These are phyloP conservation scores for Remersonia thermophila DNA, from an alignment of 2,329 filamentous ascomycete genomes.

Conservation along the genomic window DNA sequence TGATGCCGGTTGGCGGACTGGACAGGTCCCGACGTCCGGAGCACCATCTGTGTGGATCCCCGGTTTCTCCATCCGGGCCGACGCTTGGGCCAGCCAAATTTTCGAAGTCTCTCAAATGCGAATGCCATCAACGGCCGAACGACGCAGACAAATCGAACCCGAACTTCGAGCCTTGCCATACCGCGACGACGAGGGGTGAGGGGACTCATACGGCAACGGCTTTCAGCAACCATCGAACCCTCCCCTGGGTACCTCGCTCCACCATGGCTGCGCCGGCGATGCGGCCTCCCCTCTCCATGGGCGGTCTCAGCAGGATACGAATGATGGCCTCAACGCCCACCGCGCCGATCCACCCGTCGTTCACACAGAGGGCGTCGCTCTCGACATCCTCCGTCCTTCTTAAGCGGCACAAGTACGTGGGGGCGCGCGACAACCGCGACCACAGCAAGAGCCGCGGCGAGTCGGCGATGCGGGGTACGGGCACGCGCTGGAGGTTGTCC, in stretches of 20 bases:
- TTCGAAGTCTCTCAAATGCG: slow-evolving; percentile 7
- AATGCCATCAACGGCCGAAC: slow-evolving; percentile 4
- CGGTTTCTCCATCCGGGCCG: too few relatives aligned
- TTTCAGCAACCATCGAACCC: too few relatives aligned
- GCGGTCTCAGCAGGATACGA: slow-evolving; percentile 22
- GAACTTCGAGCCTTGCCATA: not conserved
- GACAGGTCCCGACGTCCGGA: too few relatives aligned
- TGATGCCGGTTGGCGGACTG: not conserved
- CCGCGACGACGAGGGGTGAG: too few relatives aligned
- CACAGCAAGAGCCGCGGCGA: slow-evolving; percentile 70
- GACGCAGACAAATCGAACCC: not conserved
- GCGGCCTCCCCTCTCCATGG: slow-evolving; percentile 18
- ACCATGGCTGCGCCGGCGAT: slow-evolving; percentile 9
- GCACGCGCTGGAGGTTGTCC: slow-evolving; percentile 60
- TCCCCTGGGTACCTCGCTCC: too few relatives aligned
- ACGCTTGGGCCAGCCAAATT: slow-evolving; percentile 19
- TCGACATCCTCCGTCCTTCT: slow-evolving; percentile 42
- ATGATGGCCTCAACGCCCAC: slow-evolving; percentile 5
- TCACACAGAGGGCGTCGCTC: slow-evolving; percentile 25
- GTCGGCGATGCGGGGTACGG: slow-evolving; percentile 67
- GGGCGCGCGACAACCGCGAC: slow-evolving; percentile 45
- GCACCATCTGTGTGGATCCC: too few relatives aligned
- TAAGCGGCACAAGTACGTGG: slow-evolving; percentile 28
- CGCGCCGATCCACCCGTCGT: not conserved
- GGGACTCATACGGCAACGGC: too few relatives aligned